Conservation (phyloP, 1,139 yeast genomes). For the Hansenula sp. region DNA sequence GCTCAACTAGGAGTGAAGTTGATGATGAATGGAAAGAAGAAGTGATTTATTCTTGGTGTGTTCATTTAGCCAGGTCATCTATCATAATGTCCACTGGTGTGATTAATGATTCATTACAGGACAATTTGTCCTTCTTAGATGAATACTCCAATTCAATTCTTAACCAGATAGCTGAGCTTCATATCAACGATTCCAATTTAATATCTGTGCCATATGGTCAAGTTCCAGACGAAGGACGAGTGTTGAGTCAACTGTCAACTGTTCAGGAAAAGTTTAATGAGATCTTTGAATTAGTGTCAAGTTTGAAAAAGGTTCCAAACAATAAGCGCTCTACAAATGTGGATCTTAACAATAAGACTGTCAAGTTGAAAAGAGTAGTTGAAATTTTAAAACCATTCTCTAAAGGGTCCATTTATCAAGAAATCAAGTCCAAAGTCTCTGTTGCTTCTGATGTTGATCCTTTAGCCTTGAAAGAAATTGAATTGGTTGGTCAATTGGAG, state of each 20-base stretch:
- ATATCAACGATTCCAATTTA: conserved; percentile 4
- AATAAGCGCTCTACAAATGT: background rate
- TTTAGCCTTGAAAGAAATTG: conserved; percentile 13
- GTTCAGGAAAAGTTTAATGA: conserved; percentile 7
- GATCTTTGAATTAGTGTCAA: conserved; percentile 2
- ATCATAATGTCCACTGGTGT: conserved; percentile 16
- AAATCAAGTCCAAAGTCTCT: conserved; percentile 1
- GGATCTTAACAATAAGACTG: conserved; percentile 4
- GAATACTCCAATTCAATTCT: conserved; percentile 10
- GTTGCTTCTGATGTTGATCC: background rate
- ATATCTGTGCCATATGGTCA: background rate
- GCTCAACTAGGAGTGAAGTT: too few relatives aligned
- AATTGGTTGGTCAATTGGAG: conserved; percentile 23
- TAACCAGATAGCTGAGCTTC: conserved; percentile 13
- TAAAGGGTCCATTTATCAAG: conserved; percentile 22
- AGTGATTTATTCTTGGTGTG: too few relatives aligned
- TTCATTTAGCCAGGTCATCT: too few relatives aligned
- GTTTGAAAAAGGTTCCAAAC: background rate
- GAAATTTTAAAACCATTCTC: conserved; percentile 19
- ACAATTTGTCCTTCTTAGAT: conserved; percentile 11
- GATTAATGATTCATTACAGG: conserved; percentile 16
- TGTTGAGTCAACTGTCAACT: background rate
- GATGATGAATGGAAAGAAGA: too few relatives aligned
- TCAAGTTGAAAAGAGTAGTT: conserved; percentile 13
- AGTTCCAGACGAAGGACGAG: background rate